These are phyloP conservation scores for Solanum acaule DNA, from an alignment of 257 asterid genomes.

Conservation along the genomic window DNA sequence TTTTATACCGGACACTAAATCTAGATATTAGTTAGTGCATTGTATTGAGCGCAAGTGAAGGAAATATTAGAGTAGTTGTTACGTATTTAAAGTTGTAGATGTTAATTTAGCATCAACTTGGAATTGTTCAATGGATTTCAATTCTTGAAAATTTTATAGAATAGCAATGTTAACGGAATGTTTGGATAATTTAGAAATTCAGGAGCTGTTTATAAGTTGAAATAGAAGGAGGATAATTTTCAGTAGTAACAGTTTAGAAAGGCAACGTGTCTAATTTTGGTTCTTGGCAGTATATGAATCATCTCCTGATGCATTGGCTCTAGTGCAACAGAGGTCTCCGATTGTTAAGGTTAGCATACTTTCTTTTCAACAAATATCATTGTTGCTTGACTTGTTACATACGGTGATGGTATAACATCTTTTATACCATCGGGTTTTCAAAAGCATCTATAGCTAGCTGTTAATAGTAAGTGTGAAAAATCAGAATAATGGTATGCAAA, in stretches of 20 bases:
- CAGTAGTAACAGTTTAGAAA: neutral
- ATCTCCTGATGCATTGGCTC: constrained; percentile 40
- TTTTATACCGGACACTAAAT: neutral
- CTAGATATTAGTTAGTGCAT: neutral
- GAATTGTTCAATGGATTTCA: neutral
- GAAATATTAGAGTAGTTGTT: neutral
- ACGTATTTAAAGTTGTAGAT: neutral
- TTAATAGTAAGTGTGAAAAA: neutral
- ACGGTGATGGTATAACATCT: neutral
- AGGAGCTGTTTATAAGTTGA: neutral
- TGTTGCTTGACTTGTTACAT: neutral
- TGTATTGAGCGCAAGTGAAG: neutral
- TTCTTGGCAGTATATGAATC: constrained; percentile 60
- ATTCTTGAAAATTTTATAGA: neutral
- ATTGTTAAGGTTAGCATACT: constrained; percentile 54
- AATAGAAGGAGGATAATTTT: neutral
- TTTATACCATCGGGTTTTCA: neutral
- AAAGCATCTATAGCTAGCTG: neutral
- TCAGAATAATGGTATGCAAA: neutral
- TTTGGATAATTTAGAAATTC: neutral
- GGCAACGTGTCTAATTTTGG: neutral
- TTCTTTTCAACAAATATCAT: neutral
- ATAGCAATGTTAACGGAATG: neutral
- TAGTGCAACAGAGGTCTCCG: constrained; percentile 93
- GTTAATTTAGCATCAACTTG: neutral